Percentiles rank a stretch among this genome's conserved stretches.
phyloP scores from a whole-genome alignment of 2,329 filamentous ascomycete genomes.

The Massarina eburnea region DNA sequence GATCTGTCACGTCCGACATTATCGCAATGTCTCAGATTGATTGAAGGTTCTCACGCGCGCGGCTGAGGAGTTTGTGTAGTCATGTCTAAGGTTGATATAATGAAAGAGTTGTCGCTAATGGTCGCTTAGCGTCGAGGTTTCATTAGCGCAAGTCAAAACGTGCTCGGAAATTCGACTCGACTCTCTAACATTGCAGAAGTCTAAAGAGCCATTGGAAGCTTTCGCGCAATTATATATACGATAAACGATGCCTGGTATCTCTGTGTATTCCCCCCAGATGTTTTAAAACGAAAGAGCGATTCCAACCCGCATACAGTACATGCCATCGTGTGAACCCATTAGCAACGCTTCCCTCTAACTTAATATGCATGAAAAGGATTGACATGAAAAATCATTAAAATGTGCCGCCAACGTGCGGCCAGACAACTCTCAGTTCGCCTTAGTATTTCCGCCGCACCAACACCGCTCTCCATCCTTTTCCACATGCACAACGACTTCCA shows the following conservation, averaged over 20 bases:
- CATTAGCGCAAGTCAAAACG: background rate
- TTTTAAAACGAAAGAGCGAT: too few species aligned
- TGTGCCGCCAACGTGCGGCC: background rate
- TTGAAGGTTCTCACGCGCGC: too few species aligned
- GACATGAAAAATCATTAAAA: background rate
- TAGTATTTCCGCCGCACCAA: slow-evolving; percentile 59
- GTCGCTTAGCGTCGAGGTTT: background rate
- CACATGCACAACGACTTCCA: slow-evolving; percentile 85
- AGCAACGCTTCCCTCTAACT: background rate
- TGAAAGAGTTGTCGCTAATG: background rate
- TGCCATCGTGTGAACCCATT: background rate
- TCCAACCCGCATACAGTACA: background rate
- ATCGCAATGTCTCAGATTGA: background rate
- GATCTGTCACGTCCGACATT: slow-evolving; percentile 41
- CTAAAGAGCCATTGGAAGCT: too few species aligned
- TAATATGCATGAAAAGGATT: background rate
- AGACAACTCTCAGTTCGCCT: slow-evolving; percentile 15
- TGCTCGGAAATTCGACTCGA: background rate
- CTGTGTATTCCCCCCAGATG: too few species aligned
- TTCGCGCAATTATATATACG: too few species aligned
- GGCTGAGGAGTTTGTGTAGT: background rate
- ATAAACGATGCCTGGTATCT: too few species aligned
- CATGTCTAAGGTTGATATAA: background rate
- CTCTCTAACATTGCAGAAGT: background rate
- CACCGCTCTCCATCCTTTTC: slow-evolving; percentile 78